Conservation (phyloP, 2,329 filamentous ascomycete species). For the Talaromyces sp. region DNA sequence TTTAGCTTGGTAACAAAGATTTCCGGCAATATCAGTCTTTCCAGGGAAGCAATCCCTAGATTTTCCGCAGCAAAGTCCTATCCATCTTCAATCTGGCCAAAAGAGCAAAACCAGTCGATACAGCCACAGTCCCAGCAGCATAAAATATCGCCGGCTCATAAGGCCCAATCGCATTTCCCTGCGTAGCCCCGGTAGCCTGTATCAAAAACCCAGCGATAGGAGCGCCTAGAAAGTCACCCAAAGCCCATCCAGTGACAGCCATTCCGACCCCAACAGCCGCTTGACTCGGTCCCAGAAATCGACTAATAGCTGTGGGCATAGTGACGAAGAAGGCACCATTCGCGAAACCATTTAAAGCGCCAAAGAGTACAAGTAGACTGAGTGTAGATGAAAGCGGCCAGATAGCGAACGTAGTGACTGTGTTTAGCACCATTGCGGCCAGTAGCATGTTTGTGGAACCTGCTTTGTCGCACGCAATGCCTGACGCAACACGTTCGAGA, state of each 20-base stretch:
- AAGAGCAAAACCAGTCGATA: slow-evolving; percentile 1
- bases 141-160: slow-evolving; percentile 4
- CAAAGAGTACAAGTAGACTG: not conserved
- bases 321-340: slow-evolving; percentile 8
- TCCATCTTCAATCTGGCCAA: slow-evolving; percentile 1
- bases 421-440: not conserved
- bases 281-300: not conserved
- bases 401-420: not conserved
- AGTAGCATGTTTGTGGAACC: not conserved
- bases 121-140: not conserved
- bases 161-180: not conserved
- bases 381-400: slow-evolving; percentile 6
- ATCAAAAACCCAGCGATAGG: slow-evolving; percentile 4
- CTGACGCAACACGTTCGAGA: not conserved
- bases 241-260: not conserved
- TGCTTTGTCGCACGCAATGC: not conserved
- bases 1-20: not conserved
- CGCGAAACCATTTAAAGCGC: not conserved
- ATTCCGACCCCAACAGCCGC: not conserved
- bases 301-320: slow-evolving; percentile 3
- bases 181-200: not conserved
- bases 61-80: not conserved
- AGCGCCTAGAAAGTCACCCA: not conserved
- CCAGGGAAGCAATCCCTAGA: not conserved
- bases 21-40: not conserved